Conservation (phyloP, 805 yeast genomes). For the Nakazawaea ishiwadae region DNA sequence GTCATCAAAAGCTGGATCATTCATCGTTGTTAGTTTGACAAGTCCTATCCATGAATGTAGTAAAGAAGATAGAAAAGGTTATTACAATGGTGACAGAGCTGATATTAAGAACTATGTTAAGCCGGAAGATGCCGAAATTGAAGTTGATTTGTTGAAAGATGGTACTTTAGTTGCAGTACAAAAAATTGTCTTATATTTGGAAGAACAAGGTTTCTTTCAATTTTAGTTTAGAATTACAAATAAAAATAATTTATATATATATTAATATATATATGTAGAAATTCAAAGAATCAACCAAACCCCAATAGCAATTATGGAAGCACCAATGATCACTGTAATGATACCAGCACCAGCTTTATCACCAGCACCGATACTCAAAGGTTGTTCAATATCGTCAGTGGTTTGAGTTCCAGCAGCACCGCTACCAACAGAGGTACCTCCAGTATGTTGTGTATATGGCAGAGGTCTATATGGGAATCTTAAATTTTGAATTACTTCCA, state of each 20-base stretch:
- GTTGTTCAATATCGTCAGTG: conserved; percentile 41
- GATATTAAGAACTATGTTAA: conserved; percentile 44
- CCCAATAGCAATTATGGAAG: conserved; percentile 56
- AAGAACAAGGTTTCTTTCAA: conserved; percentile 77
- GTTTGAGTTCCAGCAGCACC: conserved; percentile 62
- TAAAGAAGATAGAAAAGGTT: conserved; percentile 45
- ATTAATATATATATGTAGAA: neutral
- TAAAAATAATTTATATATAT: neutral
- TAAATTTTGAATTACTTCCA: conserved; percentile 54
- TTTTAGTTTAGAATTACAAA: conserved; percentile 26
- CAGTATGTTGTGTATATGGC: conserved; percentile 59
- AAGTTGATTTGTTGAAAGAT: conserved; percentile 47
- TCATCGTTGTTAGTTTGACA: conserved; percentile 46
- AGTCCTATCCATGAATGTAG: conserved; percentile 43
- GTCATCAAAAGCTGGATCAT: conserved; percentile 45
- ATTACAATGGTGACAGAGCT: conserved; percentile 39
- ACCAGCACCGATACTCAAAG: conserved; percentile 46
- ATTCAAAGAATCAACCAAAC: conserved; percentile 65
- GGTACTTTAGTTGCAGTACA: conserved; percentile 69
- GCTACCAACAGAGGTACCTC: conserved; percentile 69
- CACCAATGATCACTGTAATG: conserved; percentile 53
- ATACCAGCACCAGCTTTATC: conserved; percentile 91
- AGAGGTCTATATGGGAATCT: conserved; percentile 35
- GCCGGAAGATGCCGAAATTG: conserved; percentile 53
- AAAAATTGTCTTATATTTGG: conserved; percentile 66